phyloP scores from a whole-genome alignment of 2,329 filamentous ascomycete genomes.

The Coniella vitis region DNA sequence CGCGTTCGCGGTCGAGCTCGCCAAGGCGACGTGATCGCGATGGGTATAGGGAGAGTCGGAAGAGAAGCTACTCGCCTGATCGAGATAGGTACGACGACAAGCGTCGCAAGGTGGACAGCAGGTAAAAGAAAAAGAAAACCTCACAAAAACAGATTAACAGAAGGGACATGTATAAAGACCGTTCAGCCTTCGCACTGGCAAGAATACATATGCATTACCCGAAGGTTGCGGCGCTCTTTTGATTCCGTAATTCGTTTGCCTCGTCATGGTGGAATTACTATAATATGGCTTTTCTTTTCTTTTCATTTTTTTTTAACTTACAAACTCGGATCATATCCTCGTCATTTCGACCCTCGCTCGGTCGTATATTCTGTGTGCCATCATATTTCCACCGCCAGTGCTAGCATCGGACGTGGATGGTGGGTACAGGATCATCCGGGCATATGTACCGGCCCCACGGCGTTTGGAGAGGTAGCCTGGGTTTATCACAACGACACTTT shows the following conservation, averaged over 20 bases:
- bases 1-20: constrained; percentile 41
- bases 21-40: constrained; percentile 35
- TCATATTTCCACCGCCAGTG: constrained; percentile 45
- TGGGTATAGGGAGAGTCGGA: constrained; percentile 43
- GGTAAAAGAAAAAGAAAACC: constrained; percentile 18
- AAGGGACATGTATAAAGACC: too few relatives aligned
- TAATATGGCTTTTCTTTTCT: too few relatives aligned
- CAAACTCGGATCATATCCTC: constrained; percentile 53
- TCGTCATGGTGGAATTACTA: too few relatives aligned
- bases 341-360: constrained; percentile 82
- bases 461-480: constrained; percentile 83
- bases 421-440: constrained; percentile 68
- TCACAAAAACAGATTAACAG: neutral
- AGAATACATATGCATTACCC: too few relatives aligned
- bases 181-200: too few relatives aligned
- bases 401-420: constrained; percentile 54
- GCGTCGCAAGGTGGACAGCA: constrained; percentile 47
- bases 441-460: constrained; percentile 77
- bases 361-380: constrained; percentile 73
- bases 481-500: constrained; percentile 85
- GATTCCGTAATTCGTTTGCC: too few relatives aligned
- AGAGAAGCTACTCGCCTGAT: constrained; percentile 51
- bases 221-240: too few relatives aligned
- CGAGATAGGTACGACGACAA: constrained; percentile 51
- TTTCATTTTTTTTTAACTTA: neutral